Conservation (phyloP, 2,329 filamentous ascomycete species). For the Hymenoscyphus fructigenus region DNA sequence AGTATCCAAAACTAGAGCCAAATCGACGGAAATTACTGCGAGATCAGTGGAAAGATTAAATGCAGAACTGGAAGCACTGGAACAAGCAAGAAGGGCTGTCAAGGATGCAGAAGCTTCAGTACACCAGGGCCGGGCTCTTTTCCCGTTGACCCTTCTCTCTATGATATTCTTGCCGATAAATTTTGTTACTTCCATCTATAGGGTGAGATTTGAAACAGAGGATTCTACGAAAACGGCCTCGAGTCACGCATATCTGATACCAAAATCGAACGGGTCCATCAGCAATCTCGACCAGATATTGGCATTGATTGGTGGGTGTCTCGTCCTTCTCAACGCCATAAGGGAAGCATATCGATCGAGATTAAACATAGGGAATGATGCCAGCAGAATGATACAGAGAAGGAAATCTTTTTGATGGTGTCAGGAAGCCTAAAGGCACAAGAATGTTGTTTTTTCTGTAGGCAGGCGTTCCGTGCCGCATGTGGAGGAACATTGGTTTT, state of each 20-base stretch:
- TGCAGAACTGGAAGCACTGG: not conserved
- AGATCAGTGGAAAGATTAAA: not conserved
- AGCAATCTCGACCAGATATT: not conserved
- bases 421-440: too few relatives aligned
- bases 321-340: not conserved
- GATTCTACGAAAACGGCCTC: not conserved
- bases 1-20: not conserved
- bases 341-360: not conserved
- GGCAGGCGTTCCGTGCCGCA: too few relatives aligned
- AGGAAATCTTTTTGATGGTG: not conserved
- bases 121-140: not conserved
- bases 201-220: not conserved
- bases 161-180: not conserved
- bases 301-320: not conserved
- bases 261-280: not conserved
- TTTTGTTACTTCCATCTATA: not conserved
- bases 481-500: too few relatives aligned
- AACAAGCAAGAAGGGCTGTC: not conserved
- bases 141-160: not conserved
- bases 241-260: not conserved
- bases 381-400: not conserved
- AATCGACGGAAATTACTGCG: not conserved
- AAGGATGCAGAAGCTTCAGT: not conserved
- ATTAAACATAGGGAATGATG: not conserved
- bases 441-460: too few relatives aligned